Evolutionary conservation across 305 asterid species (phyloP).

Genomic region (Fraxinus sp.): DNA sequence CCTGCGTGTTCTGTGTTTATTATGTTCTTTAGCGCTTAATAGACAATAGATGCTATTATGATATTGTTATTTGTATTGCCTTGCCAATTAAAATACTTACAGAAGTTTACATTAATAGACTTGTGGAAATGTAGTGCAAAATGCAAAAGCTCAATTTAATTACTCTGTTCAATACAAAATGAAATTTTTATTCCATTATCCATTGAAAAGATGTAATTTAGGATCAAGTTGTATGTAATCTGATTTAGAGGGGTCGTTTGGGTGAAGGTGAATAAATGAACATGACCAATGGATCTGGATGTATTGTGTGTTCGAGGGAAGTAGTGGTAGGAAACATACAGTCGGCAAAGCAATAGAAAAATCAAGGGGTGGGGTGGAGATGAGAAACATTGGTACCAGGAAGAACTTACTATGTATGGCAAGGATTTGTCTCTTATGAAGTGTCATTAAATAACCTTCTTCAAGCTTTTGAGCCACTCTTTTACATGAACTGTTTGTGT

Average conservation of each 20-base stretch:
- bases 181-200: not conserved
- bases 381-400: not conserved
- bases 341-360: not conserved
- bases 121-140: not conserved
- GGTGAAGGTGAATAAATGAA: not conserved
- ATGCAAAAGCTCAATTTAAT: not conserved
- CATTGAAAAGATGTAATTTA: not conserved
- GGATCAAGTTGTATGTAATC: not conserved
- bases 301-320: not conserved
- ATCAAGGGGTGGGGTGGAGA: slow-evolving; percentile 9
- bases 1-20: not conserved
- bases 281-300: not conserved
- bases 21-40: not conserved
- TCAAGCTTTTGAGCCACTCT: not conserved
- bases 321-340: not conserved
- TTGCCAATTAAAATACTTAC: not conserved
- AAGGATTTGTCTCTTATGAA: not conserved
- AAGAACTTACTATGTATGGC: not conserved
- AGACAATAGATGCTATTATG: not conserved
- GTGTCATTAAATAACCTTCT: not conserved
- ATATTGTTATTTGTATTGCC: not conserved
- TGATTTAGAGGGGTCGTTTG: not conserved
- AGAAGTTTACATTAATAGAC: not conserved
- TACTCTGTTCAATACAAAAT: not conserved
- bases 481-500: not conserved